Evolutionary conservation across 1,139 yeast species (phyloP), one percentile per base, ranked within the genome.

Genomic region (Blastobotrys raffinosifermentans): DNA sequence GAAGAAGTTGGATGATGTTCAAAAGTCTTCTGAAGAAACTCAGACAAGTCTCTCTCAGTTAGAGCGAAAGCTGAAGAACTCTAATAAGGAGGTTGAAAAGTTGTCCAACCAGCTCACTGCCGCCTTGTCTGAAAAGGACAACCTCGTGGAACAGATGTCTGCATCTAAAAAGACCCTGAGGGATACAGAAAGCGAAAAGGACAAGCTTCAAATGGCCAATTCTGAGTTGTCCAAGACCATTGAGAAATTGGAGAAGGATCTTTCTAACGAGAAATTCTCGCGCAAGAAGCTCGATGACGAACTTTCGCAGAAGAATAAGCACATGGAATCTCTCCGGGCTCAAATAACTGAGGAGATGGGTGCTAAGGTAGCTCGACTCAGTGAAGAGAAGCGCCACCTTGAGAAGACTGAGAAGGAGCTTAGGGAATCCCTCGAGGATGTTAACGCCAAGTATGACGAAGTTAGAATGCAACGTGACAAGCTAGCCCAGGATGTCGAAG

Each of bases 401-500:
- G 74, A 64, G 57, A 65, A 54, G 45, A 71, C 54, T 48, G 61
- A 59, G 45, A 68, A 49, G 31, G 63, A 52, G 41, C 59, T 43
- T 19, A 46, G 55, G 49, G 36, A 53, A 47, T 41, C 61, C 55
- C 41, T 52, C 9, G 57, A 55, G 23, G 49, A 45, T 14, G 41
- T 53, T 19, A 43, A 37, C 18, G 41, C 46, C 7, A 44, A 51
- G 31, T 43, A 47, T 32, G 48, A 44, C 9, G 49, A 57, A 3
- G 35, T 48, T 20, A 44, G 48, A 31, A 46, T 49, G 27, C 58
- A 55, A 30, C 51, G 49, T 34, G 94, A 84, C 60, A 85, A 84
- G 64, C 71, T 85, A 58, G 73, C 75, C 51, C 73, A 94, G 62
- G 94, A 84, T 64, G 70, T 85, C 38, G 94, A 85, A 60, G 64